These are phyloP conservation scores for Amphicarpaea edgeworthii DNA, from an alignment of 306 rosid species.

Conservation along the genomic window DNA sequence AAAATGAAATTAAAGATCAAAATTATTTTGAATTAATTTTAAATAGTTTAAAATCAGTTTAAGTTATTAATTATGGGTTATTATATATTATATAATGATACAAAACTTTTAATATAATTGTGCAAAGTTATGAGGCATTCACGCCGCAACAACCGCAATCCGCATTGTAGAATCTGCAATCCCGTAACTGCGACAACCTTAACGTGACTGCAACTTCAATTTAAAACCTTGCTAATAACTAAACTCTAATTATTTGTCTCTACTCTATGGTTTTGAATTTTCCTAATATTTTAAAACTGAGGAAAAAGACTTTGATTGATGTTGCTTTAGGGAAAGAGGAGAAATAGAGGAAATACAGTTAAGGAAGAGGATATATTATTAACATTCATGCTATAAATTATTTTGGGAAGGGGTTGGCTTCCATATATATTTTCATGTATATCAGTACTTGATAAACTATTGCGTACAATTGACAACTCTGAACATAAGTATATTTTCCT, in stretches of 20 bases:
- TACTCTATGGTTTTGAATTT: conserved; percentile 12
- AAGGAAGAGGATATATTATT: not conserved
- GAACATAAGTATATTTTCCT: conserved; percentile 2
- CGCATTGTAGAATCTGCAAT: too few species aligned
- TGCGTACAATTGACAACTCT: not conserved
- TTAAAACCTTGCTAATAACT: not conserved
- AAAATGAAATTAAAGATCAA: too few species aligned
- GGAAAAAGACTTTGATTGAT: conserved; percentile 14
- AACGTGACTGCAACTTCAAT: too few species aligned
- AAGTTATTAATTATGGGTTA: too few species aligned
- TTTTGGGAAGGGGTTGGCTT: not conserved
- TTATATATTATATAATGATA: too few species aligned
- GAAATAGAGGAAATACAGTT: not conserved
- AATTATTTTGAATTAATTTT: too few species aligned
- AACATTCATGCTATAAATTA: not conserved
- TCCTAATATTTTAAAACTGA: conserved; percentile 25
- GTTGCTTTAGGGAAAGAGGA: not conserved
- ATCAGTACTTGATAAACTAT: not conserved
- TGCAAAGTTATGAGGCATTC: too few species aligned
- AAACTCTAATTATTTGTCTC: not conserved
- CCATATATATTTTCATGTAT: not conserved
- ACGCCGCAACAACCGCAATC: too few species aligned
- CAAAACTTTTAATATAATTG: too few species aligned
- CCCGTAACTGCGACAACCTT: too few species aligned
- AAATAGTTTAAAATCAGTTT: too few species aligned